Conservation (phyloP, 306 rosid species). For the Malus fusca region DNA sequence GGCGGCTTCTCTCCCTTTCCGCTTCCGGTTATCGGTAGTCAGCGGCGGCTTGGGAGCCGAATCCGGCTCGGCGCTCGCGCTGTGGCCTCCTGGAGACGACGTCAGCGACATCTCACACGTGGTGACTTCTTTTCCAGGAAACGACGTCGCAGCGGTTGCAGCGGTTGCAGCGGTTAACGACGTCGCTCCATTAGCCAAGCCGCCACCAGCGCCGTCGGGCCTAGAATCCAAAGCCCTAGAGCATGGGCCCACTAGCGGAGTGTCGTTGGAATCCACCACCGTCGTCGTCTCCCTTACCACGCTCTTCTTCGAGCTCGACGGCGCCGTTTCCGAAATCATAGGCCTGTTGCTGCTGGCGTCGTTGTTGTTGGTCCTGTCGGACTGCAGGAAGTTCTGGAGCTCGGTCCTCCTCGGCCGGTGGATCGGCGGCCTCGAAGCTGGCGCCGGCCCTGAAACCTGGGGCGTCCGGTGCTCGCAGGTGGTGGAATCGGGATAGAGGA, state of each 20-base stretch:
- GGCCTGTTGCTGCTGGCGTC: neutral
- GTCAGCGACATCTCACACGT: conserved; percentile 38
- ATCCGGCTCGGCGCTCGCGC: conserved; percentile 18
- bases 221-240: conserved; percentile 10
- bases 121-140: conserved; percentile 22
- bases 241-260: conserved; percentile 18
- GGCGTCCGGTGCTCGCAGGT: conserved; percentile 24
- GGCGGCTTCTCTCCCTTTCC: conserved; percentile 41
- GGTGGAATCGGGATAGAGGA: conserved; percentile 23
- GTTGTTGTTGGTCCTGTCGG: conserved; percentile 16
- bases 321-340: neutral
- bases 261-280: conserved; percentile 54
- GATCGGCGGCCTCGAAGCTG: conserved; percentile 31
- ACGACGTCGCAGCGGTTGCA: neutral
- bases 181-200: neutral
- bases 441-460: neutral
- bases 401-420: conserved; percentile 29
- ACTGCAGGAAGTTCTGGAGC: conserved; percentile 29
- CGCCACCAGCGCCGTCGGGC: conserved; percentile 21
- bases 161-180: neutral
- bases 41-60: conserved; percentile 14
- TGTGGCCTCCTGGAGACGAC: conserved; percentile 51
- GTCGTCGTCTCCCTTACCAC: conserved; percentile 28
- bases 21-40: conserved; percentile 42
- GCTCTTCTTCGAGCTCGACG: conserved; percentile 31